Evolutionary conservation across 495 filamentous ascomycete species (phyloP).

Genomic region (Lichenothelia convexa): DNA sequence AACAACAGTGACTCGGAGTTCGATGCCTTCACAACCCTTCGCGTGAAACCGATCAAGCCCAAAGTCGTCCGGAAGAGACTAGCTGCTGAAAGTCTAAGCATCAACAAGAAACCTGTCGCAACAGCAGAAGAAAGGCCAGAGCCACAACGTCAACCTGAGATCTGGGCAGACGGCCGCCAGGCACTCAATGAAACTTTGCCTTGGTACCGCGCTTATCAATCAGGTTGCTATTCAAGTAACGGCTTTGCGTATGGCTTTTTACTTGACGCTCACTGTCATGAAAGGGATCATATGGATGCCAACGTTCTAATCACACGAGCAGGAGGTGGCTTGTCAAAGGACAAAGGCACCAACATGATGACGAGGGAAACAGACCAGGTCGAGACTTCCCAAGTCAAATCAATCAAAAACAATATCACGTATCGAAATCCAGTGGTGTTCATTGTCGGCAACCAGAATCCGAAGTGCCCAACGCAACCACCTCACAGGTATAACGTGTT

Average conservation of each 20-base stretch:
- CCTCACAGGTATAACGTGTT: conserved; percentile 53
- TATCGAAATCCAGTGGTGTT: conserved; percentile 18
- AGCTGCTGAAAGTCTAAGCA: no score
- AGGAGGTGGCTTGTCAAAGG: conserved; percentile 14
- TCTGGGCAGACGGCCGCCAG: conserved; percentile 42
- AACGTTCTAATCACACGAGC: conserved; percentile 42
- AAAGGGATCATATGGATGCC: conserved; percentile 39
- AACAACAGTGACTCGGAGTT: no score
- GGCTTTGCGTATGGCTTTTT: conserved; percentile 37
- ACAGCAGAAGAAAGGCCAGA: no score
- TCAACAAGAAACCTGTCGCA: no score
- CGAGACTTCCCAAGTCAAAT: conserved; percentile 4
- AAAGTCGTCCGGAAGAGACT: no score
- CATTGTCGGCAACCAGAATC: conserved; percentile 32
- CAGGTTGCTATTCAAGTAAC: conserved; percentile 33
- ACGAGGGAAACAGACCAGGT: conserved; percentile 13
- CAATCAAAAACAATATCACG: conserved; percentile 15
- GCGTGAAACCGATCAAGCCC: no score
- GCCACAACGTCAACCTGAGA: conserved; percentile 28
- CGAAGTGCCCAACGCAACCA: conserved; percentile 30
- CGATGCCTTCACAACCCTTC: no score
- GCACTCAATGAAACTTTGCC: conserved; percentile 47
- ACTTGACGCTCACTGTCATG: conserved; percentile 36
- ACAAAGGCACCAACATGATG: conserved; percentile 12
- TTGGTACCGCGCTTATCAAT: conserved; percentile 47